phyloP scores from a whole-genome alignment of 768 basidiomycete species.

The Cystobasidium tubakii region DNA sequence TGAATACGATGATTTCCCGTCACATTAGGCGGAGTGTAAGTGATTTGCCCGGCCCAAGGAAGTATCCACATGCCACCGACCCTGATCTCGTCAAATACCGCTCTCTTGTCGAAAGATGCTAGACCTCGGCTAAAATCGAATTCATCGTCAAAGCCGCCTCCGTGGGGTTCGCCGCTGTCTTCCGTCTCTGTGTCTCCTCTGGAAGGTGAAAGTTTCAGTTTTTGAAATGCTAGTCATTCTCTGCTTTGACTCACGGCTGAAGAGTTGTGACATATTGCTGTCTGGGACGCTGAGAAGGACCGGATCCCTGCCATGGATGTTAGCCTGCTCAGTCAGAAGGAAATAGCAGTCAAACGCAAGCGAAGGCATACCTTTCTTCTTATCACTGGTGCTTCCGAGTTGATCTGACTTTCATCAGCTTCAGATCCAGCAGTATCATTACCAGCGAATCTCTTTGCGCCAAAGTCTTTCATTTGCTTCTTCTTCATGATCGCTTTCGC shows the following conservation, averaged over 20 bases:
- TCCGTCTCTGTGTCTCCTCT: constrained; percentile 14
- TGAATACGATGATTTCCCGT: background rate
- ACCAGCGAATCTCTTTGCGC: constrained; percentile 8
- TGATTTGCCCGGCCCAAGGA: background rate
- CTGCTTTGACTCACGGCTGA: constrained; percentile 33
- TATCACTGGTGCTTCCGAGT: constrained; percentile 22
- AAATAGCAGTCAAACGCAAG: background rate
- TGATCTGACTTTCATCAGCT: constrained; percentile 34
- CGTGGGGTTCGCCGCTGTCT: background rate
- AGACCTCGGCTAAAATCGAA: constrained; percentile 41
- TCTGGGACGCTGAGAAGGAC: constrained; percentile 16
- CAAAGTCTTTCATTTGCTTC: constrained; percentile 20
- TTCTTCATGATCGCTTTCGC: constrained; percentile 13
- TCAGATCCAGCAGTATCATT: constrained; percentile 28
- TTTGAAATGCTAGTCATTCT: too few species aligned
- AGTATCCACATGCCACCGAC: background rate
- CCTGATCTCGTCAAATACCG: constrained; percentile 40
- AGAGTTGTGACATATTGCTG: constrained; percentile 24
- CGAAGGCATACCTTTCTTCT: constrained; percentile 5
- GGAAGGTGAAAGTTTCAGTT: background rate
- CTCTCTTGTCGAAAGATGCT: constrained; percentile 41
- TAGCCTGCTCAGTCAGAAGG: too few species aligned
- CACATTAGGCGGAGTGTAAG: background rate
- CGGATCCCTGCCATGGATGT: constrained; percentile 3
- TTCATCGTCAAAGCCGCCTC: constrained; percentile 37